Evolutionary conservation across 2,329 filamentous ascomycete genomes (phyloP).

Genomic region (Aspergillus fijiensis): DNA sequence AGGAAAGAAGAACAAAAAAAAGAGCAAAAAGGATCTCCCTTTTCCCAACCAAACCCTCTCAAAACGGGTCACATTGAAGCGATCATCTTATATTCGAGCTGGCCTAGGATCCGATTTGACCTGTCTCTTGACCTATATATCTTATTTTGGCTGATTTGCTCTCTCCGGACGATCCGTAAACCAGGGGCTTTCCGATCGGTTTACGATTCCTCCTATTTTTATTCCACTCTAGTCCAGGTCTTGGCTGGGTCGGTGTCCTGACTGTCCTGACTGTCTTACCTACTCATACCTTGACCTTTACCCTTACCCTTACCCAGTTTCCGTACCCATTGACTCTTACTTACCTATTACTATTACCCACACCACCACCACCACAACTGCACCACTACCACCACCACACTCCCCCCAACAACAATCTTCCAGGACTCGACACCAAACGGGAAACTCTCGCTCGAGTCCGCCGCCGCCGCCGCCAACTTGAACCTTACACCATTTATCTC

Average conservation of each 20-base stretch:
- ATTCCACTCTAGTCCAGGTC: slow-evolving; percentile 20
- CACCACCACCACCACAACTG: no score
- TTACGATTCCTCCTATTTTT: slow-evolving; percentile 8
- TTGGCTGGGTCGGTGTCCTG: slow-evolving; percentile 21
- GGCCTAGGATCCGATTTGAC: not conserved
- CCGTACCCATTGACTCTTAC: no score
- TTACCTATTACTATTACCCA: no score
- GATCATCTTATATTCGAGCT: not conserved
- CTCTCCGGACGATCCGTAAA: slow-evolving; percentile 10
- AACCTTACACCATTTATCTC: slow-evolving; percentile 2
- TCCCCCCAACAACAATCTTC: not conserved
- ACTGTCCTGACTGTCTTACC: slow-evolving; percentile 21
- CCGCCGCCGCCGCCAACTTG: slow-evolving; percentile 13
- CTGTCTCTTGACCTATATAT: slow-evolving; percentile 3
- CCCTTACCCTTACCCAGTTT: no score
- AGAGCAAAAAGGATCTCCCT: not conserved
- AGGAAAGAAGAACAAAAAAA: not conserved
- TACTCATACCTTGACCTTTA: no score
- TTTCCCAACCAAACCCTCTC: not conserved
- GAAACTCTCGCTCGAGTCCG: slow-evolving; percentile 19
- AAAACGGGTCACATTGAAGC: not conserved
- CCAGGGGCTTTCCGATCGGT: slow-evolving; percentile 9
- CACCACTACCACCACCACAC: no score
- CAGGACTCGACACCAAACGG: slow-evolving; percentile 17
- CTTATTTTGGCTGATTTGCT: slow-evolving; percentile 2